Evolutionary conservation across 2,329 filamentous ascomycete species (phyloP).

Genomic region (Endothia cerciana): DNA sequence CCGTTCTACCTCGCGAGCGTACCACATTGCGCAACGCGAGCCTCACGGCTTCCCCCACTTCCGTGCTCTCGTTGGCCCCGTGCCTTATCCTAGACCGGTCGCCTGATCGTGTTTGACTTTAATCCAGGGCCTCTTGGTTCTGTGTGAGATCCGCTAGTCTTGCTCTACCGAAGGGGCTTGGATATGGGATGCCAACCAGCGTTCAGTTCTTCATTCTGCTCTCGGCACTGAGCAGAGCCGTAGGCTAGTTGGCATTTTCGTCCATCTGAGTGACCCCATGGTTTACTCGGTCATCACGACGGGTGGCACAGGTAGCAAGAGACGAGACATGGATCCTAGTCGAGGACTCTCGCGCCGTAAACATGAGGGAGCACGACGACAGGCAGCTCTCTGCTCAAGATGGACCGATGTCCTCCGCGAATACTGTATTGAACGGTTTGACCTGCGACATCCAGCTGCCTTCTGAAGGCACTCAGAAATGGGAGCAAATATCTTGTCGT

Average conservation of each 20-base stretch:
- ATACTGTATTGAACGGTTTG: too few species aligned
- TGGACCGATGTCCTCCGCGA: background rate
- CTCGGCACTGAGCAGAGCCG: background rate
- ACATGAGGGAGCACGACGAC: too few species aligned
- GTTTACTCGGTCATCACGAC: background rate
- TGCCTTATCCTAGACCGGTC: background rate
- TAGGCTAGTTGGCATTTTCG: background rate
- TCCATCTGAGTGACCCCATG: background rate
- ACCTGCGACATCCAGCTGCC: background rate
- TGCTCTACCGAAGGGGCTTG: background rate
- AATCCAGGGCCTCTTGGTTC: background rate
- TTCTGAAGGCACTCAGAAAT: background rate
- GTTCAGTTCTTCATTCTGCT: background rate
- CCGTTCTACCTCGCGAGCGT: background rate
- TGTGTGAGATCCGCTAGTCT: background rate
- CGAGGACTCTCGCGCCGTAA: background rate
- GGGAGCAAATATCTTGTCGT: background rate
- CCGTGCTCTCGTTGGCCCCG: background rate
- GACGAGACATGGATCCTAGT: slow-evolving; percentile 5
- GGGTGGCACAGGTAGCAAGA: background rate
- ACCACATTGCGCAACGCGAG: background rate
- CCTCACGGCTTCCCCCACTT: background rate
- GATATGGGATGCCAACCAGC: background rate
- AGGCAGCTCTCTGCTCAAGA: background rate
- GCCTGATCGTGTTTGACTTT: background rate